Evolutionary conservation across 2,329 filamentous ascomycete genomes (phyloP).

Genomic region (Blastomyces percursus): DNA sequence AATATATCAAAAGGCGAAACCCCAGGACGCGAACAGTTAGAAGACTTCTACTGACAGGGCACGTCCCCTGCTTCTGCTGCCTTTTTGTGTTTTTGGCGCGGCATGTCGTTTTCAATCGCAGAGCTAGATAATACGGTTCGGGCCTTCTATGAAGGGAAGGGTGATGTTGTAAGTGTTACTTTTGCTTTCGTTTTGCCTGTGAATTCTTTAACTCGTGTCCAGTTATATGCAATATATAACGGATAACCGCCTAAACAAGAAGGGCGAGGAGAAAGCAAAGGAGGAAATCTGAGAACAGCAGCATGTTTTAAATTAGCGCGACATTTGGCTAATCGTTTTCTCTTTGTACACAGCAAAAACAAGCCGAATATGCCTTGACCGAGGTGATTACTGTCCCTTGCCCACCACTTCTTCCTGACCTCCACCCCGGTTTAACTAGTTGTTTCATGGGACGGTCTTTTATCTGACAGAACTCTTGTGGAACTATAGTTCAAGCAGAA

Average conservation of each 20-base stretch:
- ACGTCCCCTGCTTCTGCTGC: constrained; percentile 7
- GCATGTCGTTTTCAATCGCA: constrained; percentile 63
- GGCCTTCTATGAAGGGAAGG: constrained; percentile 94
- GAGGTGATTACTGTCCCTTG: constrained; percentile 48
- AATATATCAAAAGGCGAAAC: neutral
- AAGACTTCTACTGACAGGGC: neutral
- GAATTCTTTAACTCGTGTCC: neutral
- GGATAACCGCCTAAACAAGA: neutral
- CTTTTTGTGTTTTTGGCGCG: constrained; percentile 16
- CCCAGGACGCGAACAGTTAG: neutral
- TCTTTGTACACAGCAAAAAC: constrained; percentile 64
- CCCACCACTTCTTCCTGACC: neutral
- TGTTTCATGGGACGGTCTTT: neutral
- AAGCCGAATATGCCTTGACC: constrained; percentile 84
- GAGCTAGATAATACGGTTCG: constrained; percentile 96
- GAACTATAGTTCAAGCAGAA: constrained; percentile 85
- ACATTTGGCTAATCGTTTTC: constrained; percentile 6
- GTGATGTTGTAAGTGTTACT: constrained; percentile 63
- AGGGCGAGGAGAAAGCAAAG: neutral
- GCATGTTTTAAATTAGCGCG: neutral
- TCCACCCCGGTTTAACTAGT: neutral
- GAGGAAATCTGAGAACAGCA: neutral
- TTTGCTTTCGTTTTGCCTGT: neutral
- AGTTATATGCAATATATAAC: neutral
- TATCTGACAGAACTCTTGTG: neutral